Base-by-base conservation (phyloP, 2,329 filamentous ascomycete species). In the Nemania sp. region DNA sequence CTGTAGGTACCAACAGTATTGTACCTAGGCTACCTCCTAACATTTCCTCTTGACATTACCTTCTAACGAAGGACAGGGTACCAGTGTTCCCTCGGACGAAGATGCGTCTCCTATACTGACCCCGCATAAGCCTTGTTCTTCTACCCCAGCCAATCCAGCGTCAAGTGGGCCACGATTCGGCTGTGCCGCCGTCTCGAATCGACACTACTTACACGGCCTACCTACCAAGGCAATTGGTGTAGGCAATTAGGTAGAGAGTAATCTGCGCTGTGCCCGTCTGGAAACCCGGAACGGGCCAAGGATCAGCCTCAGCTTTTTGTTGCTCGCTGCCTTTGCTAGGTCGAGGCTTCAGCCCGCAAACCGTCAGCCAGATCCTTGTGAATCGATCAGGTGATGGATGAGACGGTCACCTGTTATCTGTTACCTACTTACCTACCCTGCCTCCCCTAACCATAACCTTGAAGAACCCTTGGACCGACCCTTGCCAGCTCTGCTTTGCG, bases 361-460 rank as follows among this genome's bases (percentile, higher is more conserved):
- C 18, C 10, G 29, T 42, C 17, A 21, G 17, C 29, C 25, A 51
- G 34, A 11, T 15, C 29, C 35, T 34, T n/a, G 17, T 46, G 43
- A 12, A 54, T 57, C 39, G 10, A 54, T 57, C 39, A 45, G 29
- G 34, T 15, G 52, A 53, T 25, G 35, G 47, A 53, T 25, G 35
- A 40, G 11, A 43, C 34, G 12, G 25, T 29, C 25, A 29, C 25
- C 25, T 29, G 7, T 7, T 29, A 4, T 29, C 4, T 29, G 7
- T 29, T 29, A 29, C 25, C 25, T 29, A 29, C 7, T n/a, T n/a
- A n/a, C 25, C 25, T 29, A 29, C 25, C 25, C 25, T 7, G 7
- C 25, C 25, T 7, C 3, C 7, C 25, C 20, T 18, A 40, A 3
- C 21, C 29, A 18, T 49, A 43, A 34, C 21, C 43, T 35, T 21